Conservation (phyloP, 106 monocot species). For the Ottelia alismoides region DNA sequence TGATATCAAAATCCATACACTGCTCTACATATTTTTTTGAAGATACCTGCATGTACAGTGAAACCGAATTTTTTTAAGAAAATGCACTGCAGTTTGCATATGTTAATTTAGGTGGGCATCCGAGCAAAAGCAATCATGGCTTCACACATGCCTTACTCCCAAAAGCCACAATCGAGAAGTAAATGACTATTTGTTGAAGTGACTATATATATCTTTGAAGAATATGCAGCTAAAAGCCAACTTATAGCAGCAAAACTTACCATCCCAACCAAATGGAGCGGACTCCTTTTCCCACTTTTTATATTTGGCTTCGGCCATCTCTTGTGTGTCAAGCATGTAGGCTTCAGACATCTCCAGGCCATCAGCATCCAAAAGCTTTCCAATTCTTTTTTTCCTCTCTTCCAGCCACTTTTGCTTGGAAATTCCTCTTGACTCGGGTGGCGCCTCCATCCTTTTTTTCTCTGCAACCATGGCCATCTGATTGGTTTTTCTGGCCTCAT, state of each 20-base stretch:
- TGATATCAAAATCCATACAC: too few relatives aligned
- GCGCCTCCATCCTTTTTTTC: constrained; percentile 67
- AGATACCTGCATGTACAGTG: too few relatives aligned
- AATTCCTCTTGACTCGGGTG: constrained; percentile 70
- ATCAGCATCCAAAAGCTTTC: constrained; percentile 92
- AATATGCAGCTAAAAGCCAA: too few relatives aligned
- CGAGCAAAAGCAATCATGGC: too few relatives aligned
- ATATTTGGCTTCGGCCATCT: constrained; percentile 79
- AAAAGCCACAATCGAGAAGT: too few relatives aligned
- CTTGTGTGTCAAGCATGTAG: constrained; percentile 99
- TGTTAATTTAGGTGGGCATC: too few relatives aligned
- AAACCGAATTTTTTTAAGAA: too few relatives aligned
- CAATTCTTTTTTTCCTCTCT: constrained; percentile 94
- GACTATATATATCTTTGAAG: too few relatives aligned
- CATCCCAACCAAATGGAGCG: constrained; percentile 96
- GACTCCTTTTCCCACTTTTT: constrained; percentile 99
- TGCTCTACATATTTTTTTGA: too few relatives aligned
- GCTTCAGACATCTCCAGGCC: constrained; percentile 91
- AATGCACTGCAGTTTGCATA: too few relatives aligned
- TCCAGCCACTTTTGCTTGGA: constrained; percentile 97
- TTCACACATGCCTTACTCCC: too few relatives aligned
- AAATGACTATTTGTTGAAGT: too few relatives aligned
- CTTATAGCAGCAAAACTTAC: constrained; percentile 38
- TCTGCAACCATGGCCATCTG: constrained; percentile 85
- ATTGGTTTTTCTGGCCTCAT: constrained; percentile 93